phyloP scores from a whole-genome alignment of 768 basidiomycete species.

The Tylopilus sp. region DNA sequence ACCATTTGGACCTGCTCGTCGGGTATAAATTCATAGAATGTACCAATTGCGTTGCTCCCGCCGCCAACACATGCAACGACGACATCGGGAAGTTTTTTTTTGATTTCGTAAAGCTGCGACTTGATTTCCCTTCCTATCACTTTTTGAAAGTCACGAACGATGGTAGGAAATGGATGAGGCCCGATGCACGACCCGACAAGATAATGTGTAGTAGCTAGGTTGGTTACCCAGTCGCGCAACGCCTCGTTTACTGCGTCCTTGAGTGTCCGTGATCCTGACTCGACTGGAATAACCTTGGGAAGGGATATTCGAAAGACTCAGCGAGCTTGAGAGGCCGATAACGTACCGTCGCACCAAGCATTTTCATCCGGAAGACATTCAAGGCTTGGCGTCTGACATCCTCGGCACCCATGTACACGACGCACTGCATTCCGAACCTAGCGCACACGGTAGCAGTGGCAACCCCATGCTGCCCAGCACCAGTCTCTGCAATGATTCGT shows the following conservation, averaged over 20 bases:
- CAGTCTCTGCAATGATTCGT: slow-evolving; percentile 97
- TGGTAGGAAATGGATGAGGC: slow-evolving; percentile 98
- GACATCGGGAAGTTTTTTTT: slow-evolving; percentile 88
- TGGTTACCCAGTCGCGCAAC: slow-evolving; percentile 98
- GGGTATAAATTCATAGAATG: slow-evolving; percentile 94
- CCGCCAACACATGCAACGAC: slow-evolving; percentile 98
- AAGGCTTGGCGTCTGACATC: slow-evolving; percentile 94
- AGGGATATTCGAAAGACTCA: background rate
- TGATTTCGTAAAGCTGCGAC: slow-evolving; percentile 64
- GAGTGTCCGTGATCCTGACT: slow-evolving; percentile 90
- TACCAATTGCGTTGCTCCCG: slow-evolving; percentile 95
- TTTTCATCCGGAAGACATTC: slow-evolving; percentile 97
- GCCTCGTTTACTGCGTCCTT: slow-evolving; percentile 99
- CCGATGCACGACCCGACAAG: slow-evolving; percentile 97
- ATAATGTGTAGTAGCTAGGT: slow-evolving; percentile 91
- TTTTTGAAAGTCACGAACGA: slow-evolving; percentile 97
- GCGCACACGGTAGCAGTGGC: slow-evolving; percentile 99
- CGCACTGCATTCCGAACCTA: slow-evolving; percentile 90
- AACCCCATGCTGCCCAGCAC: slow-evolving; percentile 98
- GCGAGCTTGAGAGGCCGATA: background rate
- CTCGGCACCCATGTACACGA: slow-evolving; percentile 98
- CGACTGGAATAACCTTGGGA: slow-evolving; percentile 82
- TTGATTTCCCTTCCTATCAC: slow-evolving; percentile 96
- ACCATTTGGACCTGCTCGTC: slow-evolving; percentile 83
- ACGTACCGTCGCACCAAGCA: slow-evolving; percentile 87